Base-by-base conservation (phyloP, 2,329 filamentous ascomycete genomes). In the Fusarium vanettenii region DNA sequence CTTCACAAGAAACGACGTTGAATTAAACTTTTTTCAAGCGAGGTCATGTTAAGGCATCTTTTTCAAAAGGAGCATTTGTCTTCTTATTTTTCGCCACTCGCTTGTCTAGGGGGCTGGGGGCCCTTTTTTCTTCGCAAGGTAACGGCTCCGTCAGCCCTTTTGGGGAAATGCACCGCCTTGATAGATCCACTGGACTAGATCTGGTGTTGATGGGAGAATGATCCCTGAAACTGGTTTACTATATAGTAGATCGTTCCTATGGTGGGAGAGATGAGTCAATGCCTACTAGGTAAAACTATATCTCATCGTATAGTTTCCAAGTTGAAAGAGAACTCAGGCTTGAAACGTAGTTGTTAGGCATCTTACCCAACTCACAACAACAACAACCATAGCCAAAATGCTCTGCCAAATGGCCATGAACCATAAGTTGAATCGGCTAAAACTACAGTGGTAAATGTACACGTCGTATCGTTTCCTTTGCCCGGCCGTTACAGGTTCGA, bases 371-470 rank as follows among this genome's bases (percentile, higher is more conserved):
- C 11, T 14, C 5, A 33, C 29, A 10, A 25, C 33, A 20, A 60
- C 31, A 55, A 27, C 18, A 45, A 13, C 11, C 50, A 70, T 45
- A 56, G 35, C 62, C 10, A 73, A 70, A 25, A 60, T 67, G 56
- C 67, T 64, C 73, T 76, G 62, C 67, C 73, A 64, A 73, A 27
- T 63, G 56, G 60, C 71, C 70, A 61, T 68, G 56, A 73, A 45
- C 60, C 63, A 31, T 56, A 72, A 57, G 66, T 67, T 68, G 64
- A 70, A 71, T 75, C 67, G 71, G 76, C 75, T 79, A 79, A 75
- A 79, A 78, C 77, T 79, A 79, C 78, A 79, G 66, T 70, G 67
- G 69, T 78, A 79, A 80, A 77, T 76, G 61, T 76, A 80, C 78
- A 79, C 67, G 66, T 68, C 70, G 68, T 69, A 63, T 75, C 64